phyloP scores from a whole-genome alignment of 2,329 filamentous ascomycete genomes.

The Phyllosticta citriasiana region DNA sequence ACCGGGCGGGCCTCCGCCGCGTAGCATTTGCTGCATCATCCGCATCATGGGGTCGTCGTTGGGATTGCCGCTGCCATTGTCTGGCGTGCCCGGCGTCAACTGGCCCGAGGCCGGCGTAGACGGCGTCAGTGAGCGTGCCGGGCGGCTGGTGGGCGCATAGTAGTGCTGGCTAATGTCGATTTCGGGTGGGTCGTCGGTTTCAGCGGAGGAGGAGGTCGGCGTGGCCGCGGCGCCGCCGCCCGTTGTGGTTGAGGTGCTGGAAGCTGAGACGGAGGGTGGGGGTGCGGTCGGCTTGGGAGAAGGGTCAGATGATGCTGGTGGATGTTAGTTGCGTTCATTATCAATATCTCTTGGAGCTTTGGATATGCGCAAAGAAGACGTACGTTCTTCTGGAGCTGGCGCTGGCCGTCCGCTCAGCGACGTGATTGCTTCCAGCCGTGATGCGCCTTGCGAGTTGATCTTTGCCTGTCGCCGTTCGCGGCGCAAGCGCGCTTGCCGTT shows the following conservation, averaged over 20 bases:
- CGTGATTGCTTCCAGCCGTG: conserved; percentile 65
- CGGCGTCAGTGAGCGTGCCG: conserved; percentile 24
- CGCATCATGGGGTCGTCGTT: conserved; percentile 58
- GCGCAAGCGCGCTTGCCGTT: conserved; percentile 58
- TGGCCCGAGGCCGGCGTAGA: conserved; percentile 15
- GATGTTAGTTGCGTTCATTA: background rate
- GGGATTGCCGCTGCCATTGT: conserved; percentile 14
- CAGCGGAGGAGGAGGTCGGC: conserved; percentile 20
- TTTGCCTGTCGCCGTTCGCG: conserved; percentile 74
- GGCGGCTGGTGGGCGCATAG: conserved; percentile 48
- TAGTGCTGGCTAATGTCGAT: conserved; percentile 70
- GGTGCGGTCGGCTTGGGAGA: background rate
- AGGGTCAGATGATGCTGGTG: background rate
- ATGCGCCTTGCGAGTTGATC: conserved; percentile 60
- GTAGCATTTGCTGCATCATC: conserved; percentile 67
- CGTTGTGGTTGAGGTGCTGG: conserved; percentile 16
- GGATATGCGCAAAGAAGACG: background rate
- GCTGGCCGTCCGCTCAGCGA: conserved; percentile 48
- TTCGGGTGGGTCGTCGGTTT: conserved; percentile 54
- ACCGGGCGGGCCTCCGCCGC: conserved; percentile 27
- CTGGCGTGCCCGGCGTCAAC: background rate
- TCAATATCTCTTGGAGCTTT: background rate
- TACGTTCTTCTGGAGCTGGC: conserved; percentile 35
- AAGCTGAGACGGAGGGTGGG: conserved; percentile 15
- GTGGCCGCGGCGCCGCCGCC: conserved; percentile 17